phyloP scores from a whole-genome alignment of 495 filamentous ascomycete species.

The Aspergillus affinis region DNA sequence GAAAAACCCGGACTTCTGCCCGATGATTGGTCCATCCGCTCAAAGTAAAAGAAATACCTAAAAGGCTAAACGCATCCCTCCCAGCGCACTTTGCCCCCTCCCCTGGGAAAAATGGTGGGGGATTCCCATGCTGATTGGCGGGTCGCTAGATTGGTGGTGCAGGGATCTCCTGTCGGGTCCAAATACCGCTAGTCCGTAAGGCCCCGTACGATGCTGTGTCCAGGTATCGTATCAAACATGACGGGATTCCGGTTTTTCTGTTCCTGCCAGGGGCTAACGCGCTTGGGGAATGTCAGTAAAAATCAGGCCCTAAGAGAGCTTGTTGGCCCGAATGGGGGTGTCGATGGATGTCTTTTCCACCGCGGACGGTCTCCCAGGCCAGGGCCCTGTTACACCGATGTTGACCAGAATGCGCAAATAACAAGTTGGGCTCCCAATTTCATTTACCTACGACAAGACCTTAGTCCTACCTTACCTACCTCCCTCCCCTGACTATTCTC shows the following conservation, averaged over 20 bases:
- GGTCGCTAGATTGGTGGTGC: constrained; percentile 16
- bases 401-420: neutral
- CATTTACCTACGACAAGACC: neutral
- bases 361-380: constrained; percentile 6
- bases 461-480: neutral
- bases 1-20: constrained; percentile 6
- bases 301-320: constrained; percentile 6
- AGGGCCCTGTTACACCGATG: constrained; percentile 21
- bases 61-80: too few relatives aligned
- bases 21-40: constrained; percentile 14
- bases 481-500: neutral
- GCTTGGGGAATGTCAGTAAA: constrained; percentile 12
- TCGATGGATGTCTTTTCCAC: constrained; percentile 11
- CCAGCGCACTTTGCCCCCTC: constrained; percentile 13
- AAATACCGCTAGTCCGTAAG: constrained; percentile 21
- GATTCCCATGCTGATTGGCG: constrained; percentile 17
- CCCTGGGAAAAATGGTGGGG: constrained; percentile 17
- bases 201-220: constrained; percentile 16
- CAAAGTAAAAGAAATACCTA: constrained; percentile 12
- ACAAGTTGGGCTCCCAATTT: neutral
- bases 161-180: constrained; percentile 21
- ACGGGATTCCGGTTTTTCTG: neutral
- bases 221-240: constrained; percentile 21
- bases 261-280: constrained; percentile 21
- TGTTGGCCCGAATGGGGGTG: constrained; percentile 7